Evolutionary conservation across 495 filamentous ascomycete species (phyloP).

Genomic region (Evansstolkia leycettana): DNA sequence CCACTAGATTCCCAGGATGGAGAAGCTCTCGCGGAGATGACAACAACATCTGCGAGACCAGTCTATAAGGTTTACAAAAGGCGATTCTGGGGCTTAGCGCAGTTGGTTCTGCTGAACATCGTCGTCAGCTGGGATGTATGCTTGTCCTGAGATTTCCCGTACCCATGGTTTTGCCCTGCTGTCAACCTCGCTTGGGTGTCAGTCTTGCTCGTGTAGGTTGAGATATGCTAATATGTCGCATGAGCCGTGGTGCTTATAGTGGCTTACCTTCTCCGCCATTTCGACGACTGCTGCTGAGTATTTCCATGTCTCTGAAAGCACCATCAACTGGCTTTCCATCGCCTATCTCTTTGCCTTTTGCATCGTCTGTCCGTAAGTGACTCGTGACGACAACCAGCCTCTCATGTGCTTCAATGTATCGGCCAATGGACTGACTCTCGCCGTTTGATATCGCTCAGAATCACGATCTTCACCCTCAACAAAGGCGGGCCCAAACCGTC

Average conservation of each 20-base stretch:
- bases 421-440: not conserved
- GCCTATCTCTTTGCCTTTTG: conserved; percentile 78
- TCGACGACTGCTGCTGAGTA: conserved; percentile 64
- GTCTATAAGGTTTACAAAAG: conserved; percentile 74
- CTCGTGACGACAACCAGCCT: not conserved
- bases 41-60: conserved; percentile 13
- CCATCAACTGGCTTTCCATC: conserved; percentile 88
- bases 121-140: conserved; percentile 92
- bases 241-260: too few species aligned
- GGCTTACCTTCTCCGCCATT: conserved; percentile 86
- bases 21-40: not conserved
- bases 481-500: conserved; percentile 64
- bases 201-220: not conserved
- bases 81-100: conserved; percentile 75
- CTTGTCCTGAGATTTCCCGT: not conserved
- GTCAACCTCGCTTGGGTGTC: not conserved
- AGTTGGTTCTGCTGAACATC: conserved; percentile 81
- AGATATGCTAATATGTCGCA: not conserved
- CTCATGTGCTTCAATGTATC: not conserved
- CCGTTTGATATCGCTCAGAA: not conserved
- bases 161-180: not conserved
- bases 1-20: conserved; percentile 3
- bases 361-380: conserved; percentile 51
- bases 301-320: conserved; percentile 61
- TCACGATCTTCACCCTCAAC: conserved; percentile 69